phyloP scores from a whole-genome alignment of 306 rosid species.

The Myrica gale region DNA sequence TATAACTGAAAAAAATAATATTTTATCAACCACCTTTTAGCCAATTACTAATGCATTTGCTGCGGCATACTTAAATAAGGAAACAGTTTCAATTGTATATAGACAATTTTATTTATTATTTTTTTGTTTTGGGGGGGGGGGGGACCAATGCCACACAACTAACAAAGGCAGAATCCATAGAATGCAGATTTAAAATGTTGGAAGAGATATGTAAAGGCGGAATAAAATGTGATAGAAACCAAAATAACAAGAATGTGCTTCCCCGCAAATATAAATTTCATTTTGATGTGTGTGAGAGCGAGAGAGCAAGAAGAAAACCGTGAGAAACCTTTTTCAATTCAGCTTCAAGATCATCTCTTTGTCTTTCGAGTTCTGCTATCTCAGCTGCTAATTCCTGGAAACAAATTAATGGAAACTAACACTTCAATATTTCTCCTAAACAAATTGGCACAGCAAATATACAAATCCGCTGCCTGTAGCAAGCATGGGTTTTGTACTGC shows the following conservation, averaged over 20 bases:
- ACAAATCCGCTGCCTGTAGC: conserved; percentile 8
- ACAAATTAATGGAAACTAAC: conserved; percentile 19
- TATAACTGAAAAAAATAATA: neutral
- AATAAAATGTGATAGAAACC: neutral
- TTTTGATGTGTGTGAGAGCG: neutral
- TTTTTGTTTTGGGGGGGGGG: too few relatives aligned
- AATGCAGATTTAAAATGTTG: neutral
- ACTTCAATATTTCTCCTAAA: conserved; percentile 23
- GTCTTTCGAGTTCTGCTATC: conserved; percentile 73
- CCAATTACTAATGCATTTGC: neutral
- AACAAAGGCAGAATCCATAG: neutral
- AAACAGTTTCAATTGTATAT: neutral
- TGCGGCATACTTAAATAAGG: neutral
- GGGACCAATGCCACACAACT: too few relatives aligned
- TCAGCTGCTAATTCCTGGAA: conserved; percentile 73
- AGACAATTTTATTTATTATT: neutral
- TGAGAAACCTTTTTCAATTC: conserved; percentile 71
- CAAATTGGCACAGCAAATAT: conserved; percentile 23
- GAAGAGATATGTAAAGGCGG: neutral
- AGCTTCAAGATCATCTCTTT: conserved; percentile 87
- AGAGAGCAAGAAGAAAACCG: neutral
- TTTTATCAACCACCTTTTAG: neutral
- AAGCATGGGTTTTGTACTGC: conserved; percentile 17
- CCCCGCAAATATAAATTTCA: neutral
- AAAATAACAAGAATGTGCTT: neutral